phyloP scores from a whole-genome alignment of 2,329 filamentous ascomycete genomes.

The Hypoxylon sp. region DNA sequence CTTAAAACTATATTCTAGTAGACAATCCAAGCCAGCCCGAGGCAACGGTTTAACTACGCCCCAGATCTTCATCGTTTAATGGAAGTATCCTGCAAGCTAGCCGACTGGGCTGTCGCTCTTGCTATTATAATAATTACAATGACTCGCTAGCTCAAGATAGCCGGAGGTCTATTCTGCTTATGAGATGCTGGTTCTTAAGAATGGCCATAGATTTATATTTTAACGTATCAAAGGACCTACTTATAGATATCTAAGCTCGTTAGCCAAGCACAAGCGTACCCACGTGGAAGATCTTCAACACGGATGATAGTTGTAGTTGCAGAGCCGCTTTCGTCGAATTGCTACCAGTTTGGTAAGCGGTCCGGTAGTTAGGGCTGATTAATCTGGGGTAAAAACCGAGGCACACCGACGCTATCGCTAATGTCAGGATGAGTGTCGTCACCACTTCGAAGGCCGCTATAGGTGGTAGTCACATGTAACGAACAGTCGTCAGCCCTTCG shows the following conservation, averaged over 20 bases:
- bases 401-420: slow-evolving; percentile 6
- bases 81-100: too few species aligned
- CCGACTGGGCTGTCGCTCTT: too few species aligned
- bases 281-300: slow-evolving; percentile 7
- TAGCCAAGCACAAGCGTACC: neutral
- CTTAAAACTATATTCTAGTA: neutral
- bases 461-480: neutral
- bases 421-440: slow-evolving; percentile 14
- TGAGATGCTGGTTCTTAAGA: neutral
- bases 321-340: slow-evolving; percentile 21
- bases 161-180: neutral
- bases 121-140: too few species aligned
- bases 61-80: too few species aligned
- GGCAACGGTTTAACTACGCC: too few species aligned
- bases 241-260: neutral
- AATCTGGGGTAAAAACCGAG: slow-evolving; percentile 10
- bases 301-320: slow-evolving; percentile 12
- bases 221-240: neutral
- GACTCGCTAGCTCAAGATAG: slow-evolving; percentile 5
- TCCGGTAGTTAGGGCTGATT: slow-evolving; percentile 18
- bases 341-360: too few species aligned
- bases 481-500: slow-evolving; percentile 11
- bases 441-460: neutral
- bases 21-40: too few species aligned
- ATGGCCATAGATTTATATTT: neutral